Percentiles rank a stretch among this genome's conserved stretches.
Evolutionary conservation across 2,329 filamentous ascomycete species (phyloP).

Genomic region (Colletotrichum gigasporum): DNA sequence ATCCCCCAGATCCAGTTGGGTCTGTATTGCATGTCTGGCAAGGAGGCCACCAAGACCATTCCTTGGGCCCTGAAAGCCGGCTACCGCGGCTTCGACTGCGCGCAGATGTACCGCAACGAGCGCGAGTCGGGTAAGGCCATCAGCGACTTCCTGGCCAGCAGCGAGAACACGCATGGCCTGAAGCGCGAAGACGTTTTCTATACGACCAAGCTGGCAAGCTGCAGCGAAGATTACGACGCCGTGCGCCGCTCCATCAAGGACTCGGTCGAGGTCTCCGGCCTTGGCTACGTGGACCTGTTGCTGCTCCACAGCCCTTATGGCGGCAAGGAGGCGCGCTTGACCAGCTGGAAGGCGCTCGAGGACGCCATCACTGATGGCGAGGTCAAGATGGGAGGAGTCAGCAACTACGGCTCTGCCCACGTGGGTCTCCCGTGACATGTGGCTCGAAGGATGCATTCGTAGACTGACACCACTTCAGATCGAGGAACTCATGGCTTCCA

Average conservation of each 20-base stretch:
- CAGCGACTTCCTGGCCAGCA: slow-evolving; percentile 59
- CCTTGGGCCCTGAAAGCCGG: slow-evolving; percentile 63
- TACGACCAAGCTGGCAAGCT: slow-evolving; percentile 80
- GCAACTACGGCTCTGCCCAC: slow-evolving; percentile 81
- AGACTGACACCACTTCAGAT: slow-evolving; percentile 52
- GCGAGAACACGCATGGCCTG: slow-evolving; percentile 58
- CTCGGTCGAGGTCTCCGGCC: slow-evolving; percentile 70
- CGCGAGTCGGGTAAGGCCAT: slow-evolving; percentile 74
- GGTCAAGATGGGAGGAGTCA: slow-evolving; percentile 76
- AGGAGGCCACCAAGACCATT: slow-evolving; percentile 67
- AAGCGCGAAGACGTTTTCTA: slow-evolving; percentile 79
- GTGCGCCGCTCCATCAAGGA: slow-evolving; percentile 73
- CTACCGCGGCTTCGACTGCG: slow-evolving; percentile 62
- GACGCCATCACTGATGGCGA: slow-evolving; percentile 80
- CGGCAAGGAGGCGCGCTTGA: slow-evolving; percentile 71
- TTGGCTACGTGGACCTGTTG: slow-evolving; percentile 83
- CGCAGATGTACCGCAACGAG: slow-evolving; percentile 74
- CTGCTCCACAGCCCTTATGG: slow-evolving; percentile 83
- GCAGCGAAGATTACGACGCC: slow-evolving; percentile 70
- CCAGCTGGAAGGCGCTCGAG: slow-evolving; percentile 80
- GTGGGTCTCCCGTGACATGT: slow-evolving; percentile 54
- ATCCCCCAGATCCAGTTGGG: slow-evolving; percentile 80
- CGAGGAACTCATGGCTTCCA: slow-evolving; percentile 72
- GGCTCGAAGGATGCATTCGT: too few relatives aligned
- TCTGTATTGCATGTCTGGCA: slow-evolving; percentile 75